Evolutionary conservation across 129 eudicot genomes (phyloP), one percentile per base, ranked within the genome.

Genomic region (Mikania micrantha): DNA sequence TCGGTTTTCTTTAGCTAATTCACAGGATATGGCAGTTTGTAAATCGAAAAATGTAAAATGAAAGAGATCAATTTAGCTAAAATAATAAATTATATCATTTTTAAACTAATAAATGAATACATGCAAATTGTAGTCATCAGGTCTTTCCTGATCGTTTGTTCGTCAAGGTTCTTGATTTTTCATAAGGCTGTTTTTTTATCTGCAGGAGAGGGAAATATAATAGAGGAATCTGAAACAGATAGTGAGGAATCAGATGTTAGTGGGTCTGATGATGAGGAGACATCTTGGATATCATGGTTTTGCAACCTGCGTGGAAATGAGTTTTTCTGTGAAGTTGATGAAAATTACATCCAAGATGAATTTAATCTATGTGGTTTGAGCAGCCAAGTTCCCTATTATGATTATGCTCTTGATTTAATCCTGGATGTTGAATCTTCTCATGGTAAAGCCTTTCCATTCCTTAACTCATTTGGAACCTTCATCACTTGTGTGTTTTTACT

Each of bases 281-380:
- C 90, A 34, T 83, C 96, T 47, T 89, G 96, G 96, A 85, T 89
- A 20, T 85, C 96, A 48, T 89, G 96, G 96, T 89, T 89, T 75
- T 89, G 96, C 87, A 85, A 81, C 73, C 81, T 89, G 67, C 90
- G 90, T 17, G 94, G 96, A 45, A 89, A 89, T 40, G 96, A 89
- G 79, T 85, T 85, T 69, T 85, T 89, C 42, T 83, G 96, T 77
- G 96, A 89, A 77, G 94, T 89, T 64, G 96, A 85, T 73, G 96
- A 89, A 64, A 88, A 89, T 34, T 89, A 89, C 74, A 89, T 89
- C 10, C 96, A 89, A 83, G 96, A 89, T 81, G 96, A 85, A 83
- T 89, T 89, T 67, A 89, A 89, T 60, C 90, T 89, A 0, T 89
- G 93, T 72, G 96, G 96, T 16, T 79, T 89, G 76, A 89, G 90